phyloP scores from a whole-genome alignment of 306 rosid genomes.

The Dalbergia cultrata region DNA sequence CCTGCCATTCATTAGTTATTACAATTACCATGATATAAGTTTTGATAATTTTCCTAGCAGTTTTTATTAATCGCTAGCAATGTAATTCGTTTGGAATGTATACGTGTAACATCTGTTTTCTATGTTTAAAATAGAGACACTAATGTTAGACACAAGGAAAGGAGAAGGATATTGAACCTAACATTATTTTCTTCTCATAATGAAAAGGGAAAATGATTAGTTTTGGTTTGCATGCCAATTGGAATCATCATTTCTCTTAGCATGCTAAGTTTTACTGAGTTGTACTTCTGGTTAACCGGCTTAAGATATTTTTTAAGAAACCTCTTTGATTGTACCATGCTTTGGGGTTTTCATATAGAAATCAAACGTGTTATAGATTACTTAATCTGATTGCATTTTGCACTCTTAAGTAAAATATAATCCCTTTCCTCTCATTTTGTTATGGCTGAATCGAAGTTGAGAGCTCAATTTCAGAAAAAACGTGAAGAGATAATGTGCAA shows the following conservation, averaged over 20 bases:
- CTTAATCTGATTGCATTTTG: too few species aligned
- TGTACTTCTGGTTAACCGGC: too few species aligned
- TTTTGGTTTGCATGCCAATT: not conserved
- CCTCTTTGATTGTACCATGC: too few species aligned
- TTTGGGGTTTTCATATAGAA: too few species aligned
- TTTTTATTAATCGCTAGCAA: conserved; percentile 30
- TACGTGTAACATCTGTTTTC: conserved; percentile 30
- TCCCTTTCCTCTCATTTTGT: too few species aligned
- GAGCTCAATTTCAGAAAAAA: too few species aligned
- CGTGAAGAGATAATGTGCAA: too few species aligned
- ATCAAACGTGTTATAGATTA: too few species aligned
- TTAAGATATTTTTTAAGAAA: too few species aligned
- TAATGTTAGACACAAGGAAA: not conserved
- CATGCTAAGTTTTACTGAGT: too few species aligned
- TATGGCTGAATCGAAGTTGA: too few species aligned
- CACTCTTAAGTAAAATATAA: too few species aligned
- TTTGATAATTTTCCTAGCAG: conserved; percentile 38
- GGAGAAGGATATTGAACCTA: not conserved
- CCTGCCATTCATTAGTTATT: conserved; percentile 13
- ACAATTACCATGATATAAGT: conserved; percentile 21
- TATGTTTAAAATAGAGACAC: conserved; percentile 11
- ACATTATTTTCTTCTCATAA: not conserved
- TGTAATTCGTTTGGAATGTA: conserved; percentile 23
- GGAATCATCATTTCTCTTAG: not conserved
- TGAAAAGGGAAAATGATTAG: not conserved